Evolutionary conservation across 257 asterid genomes (phyloP).

Genomic region (Solanum chilense): DNA sequence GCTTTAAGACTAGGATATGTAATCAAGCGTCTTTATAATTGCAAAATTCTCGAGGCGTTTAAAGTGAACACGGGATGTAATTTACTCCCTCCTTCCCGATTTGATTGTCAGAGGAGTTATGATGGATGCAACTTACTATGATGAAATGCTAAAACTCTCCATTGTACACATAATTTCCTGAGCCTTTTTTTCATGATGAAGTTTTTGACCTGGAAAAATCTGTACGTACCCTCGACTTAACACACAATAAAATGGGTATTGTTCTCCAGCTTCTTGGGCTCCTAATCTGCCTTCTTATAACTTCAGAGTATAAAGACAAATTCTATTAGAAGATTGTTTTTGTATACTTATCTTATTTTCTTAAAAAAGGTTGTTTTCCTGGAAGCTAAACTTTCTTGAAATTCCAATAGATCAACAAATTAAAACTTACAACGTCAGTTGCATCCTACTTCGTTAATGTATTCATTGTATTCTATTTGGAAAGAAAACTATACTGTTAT

Average conservation of each 20-base stretch:
- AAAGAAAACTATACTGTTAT: background rate
- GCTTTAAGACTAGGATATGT: too few species aligned
- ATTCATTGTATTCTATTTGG: background rate
- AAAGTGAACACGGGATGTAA: background rate
- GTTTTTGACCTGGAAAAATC: constrained; percentile 72
- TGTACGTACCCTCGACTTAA: constrained; percentile 88
- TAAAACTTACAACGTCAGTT: constrained; percentile 85
- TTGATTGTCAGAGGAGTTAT: background rate
- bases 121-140: background rate
- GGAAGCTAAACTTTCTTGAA: constrained; percentile 28
- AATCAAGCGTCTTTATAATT: background rate
- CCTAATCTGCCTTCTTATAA: background rate
- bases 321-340: background rate
- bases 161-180: too few species aligned
- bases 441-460: background rate
- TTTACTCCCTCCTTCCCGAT: background rate
- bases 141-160: too few species aligned
- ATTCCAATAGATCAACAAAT: constrained; percentile 63
- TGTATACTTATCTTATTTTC: background rate
- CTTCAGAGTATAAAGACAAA: background rate
- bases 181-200: constrained; percentile 47
- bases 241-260: constrained; percentile 72
- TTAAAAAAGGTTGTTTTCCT: background rate
- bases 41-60: background rate
- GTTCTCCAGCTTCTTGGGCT: background rate